phyloP scores from a whole-genome alignment of 2,329 filamentous ascomycete species.

The Ceratocystis alfenasii region DNA sequence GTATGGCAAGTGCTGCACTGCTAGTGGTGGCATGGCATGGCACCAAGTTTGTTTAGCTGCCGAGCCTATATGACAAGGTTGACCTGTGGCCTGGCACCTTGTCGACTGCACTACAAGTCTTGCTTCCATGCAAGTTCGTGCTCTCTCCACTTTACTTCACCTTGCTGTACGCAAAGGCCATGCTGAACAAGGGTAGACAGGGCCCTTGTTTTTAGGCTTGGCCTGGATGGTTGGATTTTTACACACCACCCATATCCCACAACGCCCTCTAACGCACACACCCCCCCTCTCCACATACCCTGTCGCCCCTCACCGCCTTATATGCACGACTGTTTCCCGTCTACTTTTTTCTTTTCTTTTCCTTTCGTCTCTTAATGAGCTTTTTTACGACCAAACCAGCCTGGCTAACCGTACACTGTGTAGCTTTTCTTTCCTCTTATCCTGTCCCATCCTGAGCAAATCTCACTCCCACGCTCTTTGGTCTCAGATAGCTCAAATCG shows the following conservation, averaged over 20 bases:
- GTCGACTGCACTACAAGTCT: neutral
- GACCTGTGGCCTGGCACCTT: neutral
- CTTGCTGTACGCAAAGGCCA: slow-evolving; percentile 2
- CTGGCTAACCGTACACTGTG: slow-evolving; percentile 6
- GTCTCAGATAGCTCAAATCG: neutral
- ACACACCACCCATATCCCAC: neutral
- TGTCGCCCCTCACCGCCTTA: slow-evolving; percentile 10
- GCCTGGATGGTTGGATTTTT: neutral
- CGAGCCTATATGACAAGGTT: slow-evolving; percentile 3
- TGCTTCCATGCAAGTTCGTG: slow-evolving; percentile 7
- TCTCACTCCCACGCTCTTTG: neutral
- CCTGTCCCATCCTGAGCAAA: neutral
- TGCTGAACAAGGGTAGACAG: slow-evolving; percentile 3
- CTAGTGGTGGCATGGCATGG: neutral
- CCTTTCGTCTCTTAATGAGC: neutral
- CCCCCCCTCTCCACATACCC: slow-evolving; percentile 1
- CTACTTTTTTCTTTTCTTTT: slow-evolving; percentile 6
- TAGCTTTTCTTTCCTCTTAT: neutral
- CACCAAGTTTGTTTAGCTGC: neutral
- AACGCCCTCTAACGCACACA: slow-evolving; percentile 1
- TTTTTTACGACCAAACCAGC: neutral
- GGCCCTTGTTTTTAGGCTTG: slow-evolving; percentile 7
- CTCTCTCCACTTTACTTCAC: neutral
- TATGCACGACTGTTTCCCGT: slow-evolving; percentile 6
- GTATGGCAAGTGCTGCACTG: slow-evolving; percentile 7